A percentile compares a stretch with the other conserved stretches of the same genome.
Evolutionary conservation across 202 grass and related monocot species (phyloP).

Genomic region (Alloteropsis angusta): DNA sequence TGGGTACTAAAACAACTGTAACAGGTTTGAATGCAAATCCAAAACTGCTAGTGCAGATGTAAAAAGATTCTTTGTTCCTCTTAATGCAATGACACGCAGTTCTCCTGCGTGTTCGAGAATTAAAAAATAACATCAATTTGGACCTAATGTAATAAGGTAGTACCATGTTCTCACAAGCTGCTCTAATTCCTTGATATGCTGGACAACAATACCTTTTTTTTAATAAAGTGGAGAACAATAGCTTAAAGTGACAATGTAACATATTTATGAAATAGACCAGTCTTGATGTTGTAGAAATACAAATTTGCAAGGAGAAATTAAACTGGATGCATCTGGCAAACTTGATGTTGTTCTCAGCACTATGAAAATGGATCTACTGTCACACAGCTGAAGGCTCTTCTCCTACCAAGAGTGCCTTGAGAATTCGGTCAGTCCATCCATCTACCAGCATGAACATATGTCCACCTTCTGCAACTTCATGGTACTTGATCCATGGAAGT

Average conservation of each 20-base stretch:
- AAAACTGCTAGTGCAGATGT: too few relatives aligned
- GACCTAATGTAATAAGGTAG: neutral
- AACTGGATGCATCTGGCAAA: neutral
- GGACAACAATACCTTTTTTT: neutral
- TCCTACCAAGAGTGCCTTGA: conserved; percentile 47
- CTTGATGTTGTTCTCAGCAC: neutral
- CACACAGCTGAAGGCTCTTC: conserved; percentile 27
- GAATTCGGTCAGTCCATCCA: conserved; percentile 46
- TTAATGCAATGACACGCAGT: too few relatives aligned
- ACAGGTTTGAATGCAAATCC: too few relatives aligned
- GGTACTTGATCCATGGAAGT: conserved; percentile 61
- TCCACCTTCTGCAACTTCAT: conserved; percentile 52
- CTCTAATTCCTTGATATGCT: conserved; percentile 4
- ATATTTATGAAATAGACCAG: neutral
- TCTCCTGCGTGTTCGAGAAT: too few relatives aligned
- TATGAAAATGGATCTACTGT: conserved; percentile 7
- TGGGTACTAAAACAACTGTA: too few relatives aligned
- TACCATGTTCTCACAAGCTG: conserved; percentile 1
- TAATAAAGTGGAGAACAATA: neutral
- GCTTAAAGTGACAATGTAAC: conserved; percentile 7
- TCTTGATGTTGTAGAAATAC: neutral
- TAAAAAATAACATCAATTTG: neutral
- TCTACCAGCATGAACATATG: conserved; percentile 62
- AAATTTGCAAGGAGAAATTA: neutral
- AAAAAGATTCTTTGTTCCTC: too few relatives aligned